Conservation (phyloP, 2,329 filamentous ascomycete genomes). For the Paecilomyces sp. region DNA sequence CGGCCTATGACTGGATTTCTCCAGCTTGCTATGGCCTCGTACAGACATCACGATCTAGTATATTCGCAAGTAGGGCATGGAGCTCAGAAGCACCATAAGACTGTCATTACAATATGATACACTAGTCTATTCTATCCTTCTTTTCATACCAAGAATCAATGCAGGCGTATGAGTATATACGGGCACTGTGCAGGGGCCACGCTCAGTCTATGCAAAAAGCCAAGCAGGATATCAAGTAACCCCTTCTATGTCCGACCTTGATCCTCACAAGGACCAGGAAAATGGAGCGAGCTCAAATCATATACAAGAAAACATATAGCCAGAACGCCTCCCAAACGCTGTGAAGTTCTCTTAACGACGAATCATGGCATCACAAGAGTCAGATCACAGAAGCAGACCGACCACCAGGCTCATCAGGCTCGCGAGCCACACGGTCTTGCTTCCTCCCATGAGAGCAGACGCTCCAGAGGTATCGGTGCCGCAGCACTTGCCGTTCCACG, state of each 20-base stretch:
- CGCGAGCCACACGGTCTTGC: background rate
- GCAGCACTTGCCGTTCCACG: conserved; percentile 47
- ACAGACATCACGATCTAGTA: too few species aligned
- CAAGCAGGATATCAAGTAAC: background rate
- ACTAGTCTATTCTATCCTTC: background rate
- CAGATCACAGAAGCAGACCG: background rate
- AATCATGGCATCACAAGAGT: background rate
- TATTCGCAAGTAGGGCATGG: too few species aligned
- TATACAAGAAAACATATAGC: background rate
- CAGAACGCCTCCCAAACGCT: background rate
- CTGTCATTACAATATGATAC: background rate
- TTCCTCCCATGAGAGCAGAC: conserved; percentile 10
- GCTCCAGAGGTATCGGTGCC: conserved; percentile 20
- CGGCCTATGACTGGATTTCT: too few species aligned
- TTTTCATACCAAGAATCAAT: background rate
- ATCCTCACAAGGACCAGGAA: background rate
- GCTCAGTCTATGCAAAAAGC: background rate
- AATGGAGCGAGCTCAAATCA: background rate
- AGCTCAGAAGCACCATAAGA: background rate
- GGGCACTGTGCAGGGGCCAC: background rate
- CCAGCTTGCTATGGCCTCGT: too few species aligned
- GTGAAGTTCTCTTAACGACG: background rate
- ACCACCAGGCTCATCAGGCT: background rate
- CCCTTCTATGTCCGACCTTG: background rate
- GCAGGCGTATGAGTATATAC: background rate